Evolutionary conservation across 2,329 filamentous ascomycete genomes (phyloP).

Genomic region (Exophiala alcalophila): DNA sequence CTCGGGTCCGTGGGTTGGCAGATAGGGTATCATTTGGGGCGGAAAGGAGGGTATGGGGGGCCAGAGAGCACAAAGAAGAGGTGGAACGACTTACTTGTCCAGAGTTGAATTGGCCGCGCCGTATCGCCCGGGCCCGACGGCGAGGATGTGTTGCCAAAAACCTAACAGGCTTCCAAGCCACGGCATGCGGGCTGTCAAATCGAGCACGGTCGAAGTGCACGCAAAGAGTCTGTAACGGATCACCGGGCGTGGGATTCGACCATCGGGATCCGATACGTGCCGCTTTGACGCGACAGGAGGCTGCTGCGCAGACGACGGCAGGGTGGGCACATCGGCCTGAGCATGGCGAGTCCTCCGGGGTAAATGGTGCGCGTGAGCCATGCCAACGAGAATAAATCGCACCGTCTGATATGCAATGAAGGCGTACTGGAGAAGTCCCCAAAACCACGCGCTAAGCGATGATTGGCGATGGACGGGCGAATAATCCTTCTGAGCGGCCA

Average conservation of each 20-base stretch:
- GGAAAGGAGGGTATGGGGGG: slow-evolving; percentile 9
- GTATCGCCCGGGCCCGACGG: slow-evolving; percentile 71
- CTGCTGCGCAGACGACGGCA: slow-evolving; percentile 14
- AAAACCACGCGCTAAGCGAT: slow-evolving; percentile 42
- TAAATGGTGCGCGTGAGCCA: slow-evolving; percentile 24
- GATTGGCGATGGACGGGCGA: slow-evolving; percentile 36
- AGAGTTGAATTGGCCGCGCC: slow-evolving; percentile 72
- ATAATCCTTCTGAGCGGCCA: slow-evolving; percentile 23
- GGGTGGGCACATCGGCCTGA: slow-evolving; percentile 8
- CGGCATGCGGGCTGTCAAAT: slow-evolving; percentile 79
- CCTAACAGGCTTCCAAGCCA: slow-evolving; percentile 78
- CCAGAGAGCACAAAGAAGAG: slow-evolving; percentile 30
- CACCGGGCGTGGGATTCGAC: slow-evolving; percentile 56
- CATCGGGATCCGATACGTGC: slow-evolving; percentile 31
- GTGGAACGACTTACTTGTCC: slow-evolving; percentile 80
- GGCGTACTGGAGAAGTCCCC: slow-evolving; percentile 52
- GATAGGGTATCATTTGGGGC: slow-evolving; percentile 1
- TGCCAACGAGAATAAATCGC: slow-evolving; percentile 56
- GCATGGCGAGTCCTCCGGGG: slow-evolving; percentile 28
- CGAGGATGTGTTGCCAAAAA: slow-evolving; percentile 69
- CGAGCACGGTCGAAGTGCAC: slow-evolving; percentile 67
- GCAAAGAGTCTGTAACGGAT: slow-evolving; percentile 74
- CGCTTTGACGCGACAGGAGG: slow-evolving; percentile 8
- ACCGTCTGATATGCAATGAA: slow-evolving; percentile 58
- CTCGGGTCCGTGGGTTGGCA: slow-evolving; percentile 12